Percentiles rank a stretch among this genome's conserved stretches.
These are phyloP conservation scores for Helotiales sp. DNA, from an alignment of 2,329 filamentous ascomycete species.

Conservation along the genomic window DNA sequence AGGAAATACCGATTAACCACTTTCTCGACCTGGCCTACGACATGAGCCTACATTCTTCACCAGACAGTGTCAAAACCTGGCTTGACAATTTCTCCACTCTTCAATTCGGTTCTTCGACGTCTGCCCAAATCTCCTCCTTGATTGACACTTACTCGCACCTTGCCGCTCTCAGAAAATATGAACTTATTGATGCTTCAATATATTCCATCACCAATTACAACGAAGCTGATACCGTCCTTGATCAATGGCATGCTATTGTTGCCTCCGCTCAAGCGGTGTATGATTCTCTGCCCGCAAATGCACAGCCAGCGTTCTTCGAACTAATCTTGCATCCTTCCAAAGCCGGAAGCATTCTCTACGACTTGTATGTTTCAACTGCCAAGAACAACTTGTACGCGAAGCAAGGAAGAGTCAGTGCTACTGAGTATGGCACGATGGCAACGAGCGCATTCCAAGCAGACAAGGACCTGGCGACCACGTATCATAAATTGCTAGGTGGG, in stretches of 20 bases:
- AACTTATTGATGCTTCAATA: slow-evolving; percentile 15
- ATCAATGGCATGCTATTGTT: slow-evolving; percentile 12
- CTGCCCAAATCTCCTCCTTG: slow-evolving; percentile 11
- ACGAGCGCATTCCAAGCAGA: slow-evolving; percentile 14
- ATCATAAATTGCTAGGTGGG: slow-evolving; percentile 17
- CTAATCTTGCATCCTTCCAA: slow-evolving; percentile 19
- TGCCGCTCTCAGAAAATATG: slow-evolving; percentile 17
- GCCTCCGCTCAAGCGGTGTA: slow-evolving; percentile 15
- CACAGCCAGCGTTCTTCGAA: slow-evolving; percentile 20
- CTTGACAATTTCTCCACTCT: slow-evolving; percentile 12
- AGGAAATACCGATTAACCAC: slow-evolving; percentile 22
- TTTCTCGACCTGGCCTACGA: slow-evolving; percentile 23
- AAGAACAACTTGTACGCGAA: slow-evolving; percentile 18
- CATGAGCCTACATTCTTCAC: slow-evolving; percentile 11
- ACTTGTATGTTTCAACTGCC: slow-evolving; percentile 14
- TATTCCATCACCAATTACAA: slow-evolving; percentile 19
- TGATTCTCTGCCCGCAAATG: slow-evolving; percentile 7
- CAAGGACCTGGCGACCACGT: slow-evolving; percentile 10
- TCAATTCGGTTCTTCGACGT: slow-evolving; percentile 14
- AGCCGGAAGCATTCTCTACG: slow-evolving; percentile 14
- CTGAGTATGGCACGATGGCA: slow-evolving; percentile 5
- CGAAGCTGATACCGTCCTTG: slow-evolving; percentile 14
- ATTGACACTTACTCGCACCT: slow-evolving; percentile 13
- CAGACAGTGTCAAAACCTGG: slow-evolving; percentile 13
- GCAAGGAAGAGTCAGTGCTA: slow-evolving; percentile 15